phyloP scores from a whole-genome alignment of 176 grass and related monocot genomes.

The Zea mays region Zm-B73-REFERENCE-NAM-5.0 NC_050098.1:43898501-43899000 shows the following conservation, averaged over 20 bases:
- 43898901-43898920: conserved; percentile 20
- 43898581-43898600: conserved; percentile 89
- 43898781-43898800: conserved; percentile 93
- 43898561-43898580: conserved; percentile 96
- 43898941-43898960: conserved; percentile 96
- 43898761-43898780: conserved; percentile 91
- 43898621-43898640: conserved; percentile 95
- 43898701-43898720: conserved; percentile 97
- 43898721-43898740: conserved; percentile 89
- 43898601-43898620: conserved; percentile 92
- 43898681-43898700: conserved; percentile 97
- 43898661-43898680: conserved; percentile 98
- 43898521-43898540: conserved; percentile 58
- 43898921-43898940: conserved; percentile 20
- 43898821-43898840: conserved; percentile 99
- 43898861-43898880: conserved; percentile 29
- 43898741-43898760: conserved; percentile 94
- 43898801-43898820: conserved; percentile 95
- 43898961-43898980: conserved; percentile 98
- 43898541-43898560: conserved; percentile 74
- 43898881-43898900: conserved; percentile 1
- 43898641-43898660: conserved; percentile 88
- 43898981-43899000: conserved; percentile 94
- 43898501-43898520: not conserved
- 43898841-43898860: conserved; percentile 98